Conservation (phyloP, 2,329 filamentous ascomycete genomes). For the Alternaria angustiovoidea region DNA sequence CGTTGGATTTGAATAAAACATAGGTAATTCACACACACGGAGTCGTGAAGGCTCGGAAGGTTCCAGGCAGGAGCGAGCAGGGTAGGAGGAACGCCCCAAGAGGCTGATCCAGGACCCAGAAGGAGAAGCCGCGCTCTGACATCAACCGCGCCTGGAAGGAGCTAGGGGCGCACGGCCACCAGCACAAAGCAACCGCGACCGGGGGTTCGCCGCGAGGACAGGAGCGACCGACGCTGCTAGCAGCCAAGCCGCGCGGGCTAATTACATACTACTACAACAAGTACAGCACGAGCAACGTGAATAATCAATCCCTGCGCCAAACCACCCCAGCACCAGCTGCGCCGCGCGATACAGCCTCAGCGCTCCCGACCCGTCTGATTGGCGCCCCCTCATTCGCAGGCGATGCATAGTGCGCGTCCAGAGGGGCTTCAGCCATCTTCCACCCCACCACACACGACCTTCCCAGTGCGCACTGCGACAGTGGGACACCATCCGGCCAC, state of each 20-base stretch:
- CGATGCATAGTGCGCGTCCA: slow-evolving; percentile 17
- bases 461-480: slow-evolving; percentile 14
- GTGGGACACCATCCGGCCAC: slow-evolving; percentile 28
- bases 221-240: slow-evolving; percentile 13
- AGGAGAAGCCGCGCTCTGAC: slow-evolving; percentile 49
- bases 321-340: slow-evolving; percentile 12
- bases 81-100: slow-evolving; percentile 40
- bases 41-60: slow-evolving; percentile 48
- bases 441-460: slow-evolving; percentile 14
- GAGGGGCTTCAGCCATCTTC: slow-evolving; percentile 21
- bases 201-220: slow-evolving; percentile 15
- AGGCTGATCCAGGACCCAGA: slow-evolving; percentile 53
- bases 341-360: slow-evolving; percentile 26
- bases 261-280: slow-evolving; percentile 2
- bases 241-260: slow-evolving; percentile 17
- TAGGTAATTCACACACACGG: slow-evolving; percentile 49
- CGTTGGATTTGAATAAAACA: slow-evolving; percentile 50
- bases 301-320: slow-evolving; percentile 19
- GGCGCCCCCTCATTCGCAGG: slow-evolving; percentile 7
- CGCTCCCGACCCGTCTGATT: slow-evolving; percentile 13
- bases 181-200: slow-evolving; percentile 32
- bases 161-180: slow-evolving; percentile 29
- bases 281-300: slow-evolving; percentile 11
- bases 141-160: slow-evolving; percentile 45
- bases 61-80: slow-evolving; percentile 44